These are phyloP conservation scores for Alternaria sp. DNA, from an alignment of 2,329 filamentous ascomycete species.

Conservation along the genomic window DNA sequence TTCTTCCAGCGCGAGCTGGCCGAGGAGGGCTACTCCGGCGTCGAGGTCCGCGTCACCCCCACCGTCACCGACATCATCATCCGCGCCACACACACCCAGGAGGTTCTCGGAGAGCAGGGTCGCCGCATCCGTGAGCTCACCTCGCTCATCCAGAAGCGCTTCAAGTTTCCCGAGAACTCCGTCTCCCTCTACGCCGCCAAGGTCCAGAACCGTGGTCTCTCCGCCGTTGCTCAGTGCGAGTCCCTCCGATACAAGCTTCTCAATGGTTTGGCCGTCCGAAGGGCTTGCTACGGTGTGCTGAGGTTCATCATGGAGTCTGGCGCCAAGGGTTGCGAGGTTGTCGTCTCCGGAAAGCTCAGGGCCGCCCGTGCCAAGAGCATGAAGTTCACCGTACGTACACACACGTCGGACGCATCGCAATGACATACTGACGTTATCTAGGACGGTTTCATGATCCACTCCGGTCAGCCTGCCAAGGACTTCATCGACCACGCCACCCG, in stretches of 20 bases:
- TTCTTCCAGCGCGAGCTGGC: conserved; percentile 99
- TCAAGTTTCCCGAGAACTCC: conserved; percentile 99
- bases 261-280: conserved; percentile 97
- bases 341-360: conserved; percentile 98
- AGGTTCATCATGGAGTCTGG: conserved; percentile 99
- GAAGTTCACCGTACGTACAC: conserved; percentile 90
- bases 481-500: conserved; percentile 99
- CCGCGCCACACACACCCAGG: conserved; percentile 99
- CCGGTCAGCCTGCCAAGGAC: conserved; percentile 98
- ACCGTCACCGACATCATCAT: conserved; percentile 99
- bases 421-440: conserved; percentile 40
- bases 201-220: conserved; percentile 99
- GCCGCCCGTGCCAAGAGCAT: conserved; percentile 99
- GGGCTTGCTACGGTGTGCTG: conserved; percentile 99
- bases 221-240: conserved; percentile 99
- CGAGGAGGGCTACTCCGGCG: conserved; percentile 99
- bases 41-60: conserved; percentile 99
- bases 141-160: conserved; percentile 99
- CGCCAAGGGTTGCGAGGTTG: conserved; percentile 99
- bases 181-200: conserved; percentile 99
- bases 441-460: conserved; percentile 99
- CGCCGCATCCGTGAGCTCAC: conserved; percentile 99
- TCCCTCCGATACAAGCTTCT: conserved; percentile 99
- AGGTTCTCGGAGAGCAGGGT: conserved; percentile 99
- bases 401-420: not conserved